Evolutionary conservation across 768 basidiomycete species (phyloP).

Genomic region (Podaxis mareebaensis): DNA sequence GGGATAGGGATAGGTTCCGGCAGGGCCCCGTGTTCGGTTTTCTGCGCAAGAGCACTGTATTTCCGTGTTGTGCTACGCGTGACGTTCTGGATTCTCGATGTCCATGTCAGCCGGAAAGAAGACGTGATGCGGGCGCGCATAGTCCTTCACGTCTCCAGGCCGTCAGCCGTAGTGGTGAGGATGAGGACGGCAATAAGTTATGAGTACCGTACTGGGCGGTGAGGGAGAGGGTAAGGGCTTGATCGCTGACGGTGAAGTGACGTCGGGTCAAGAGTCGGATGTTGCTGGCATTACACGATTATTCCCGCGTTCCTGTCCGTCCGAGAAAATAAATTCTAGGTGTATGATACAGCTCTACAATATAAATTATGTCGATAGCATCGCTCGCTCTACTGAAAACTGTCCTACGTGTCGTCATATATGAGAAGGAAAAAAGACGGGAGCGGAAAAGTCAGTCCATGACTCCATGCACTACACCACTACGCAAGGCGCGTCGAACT

Average conservation of each 20-base stretch:
- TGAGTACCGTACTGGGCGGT: background rate
- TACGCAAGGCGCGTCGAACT: conserved; percentile 20
- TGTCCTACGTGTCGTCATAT: conserved; percentile 1
- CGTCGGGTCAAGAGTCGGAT: conserved; percentile 13
- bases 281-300: conserved; percentile 18
- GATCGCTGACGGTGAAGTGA: conserved; percentile 6
- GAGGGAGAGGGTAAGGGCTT: background rate
- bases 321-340: conserved; percentile 1
- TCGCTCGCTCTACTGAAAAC: background rate
- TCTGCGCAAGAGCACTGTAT: conserved; percentile 42
- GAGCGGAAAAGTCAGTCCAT: background rate
- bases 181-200: background rate
- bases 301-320: conserved; percentile 20
- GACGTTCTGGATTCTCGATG: conserved; percentile 19
- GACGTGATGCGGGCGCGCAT: conserved; percentile 16
- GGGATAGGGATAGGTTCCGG: conserved; percentile 31
- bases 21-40: conserved; percentile 31
- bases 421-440: background rate
- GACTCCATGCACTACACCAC: background rate
- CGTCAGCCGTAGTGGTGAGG: background rate
- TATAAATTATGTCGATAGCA: conserved; percentile 12
- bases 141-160: background rate
- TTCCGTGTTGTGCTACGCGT: conserved; percentile 35
- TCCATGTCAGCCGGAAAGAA: conserved; percentile 18
- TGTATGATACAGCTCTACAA: conserved; percentile 17